Evolutionary conservation across 352 stramenopile genomes (phyloP).

Genomic region (Phytophthora palmivora): DNA sequence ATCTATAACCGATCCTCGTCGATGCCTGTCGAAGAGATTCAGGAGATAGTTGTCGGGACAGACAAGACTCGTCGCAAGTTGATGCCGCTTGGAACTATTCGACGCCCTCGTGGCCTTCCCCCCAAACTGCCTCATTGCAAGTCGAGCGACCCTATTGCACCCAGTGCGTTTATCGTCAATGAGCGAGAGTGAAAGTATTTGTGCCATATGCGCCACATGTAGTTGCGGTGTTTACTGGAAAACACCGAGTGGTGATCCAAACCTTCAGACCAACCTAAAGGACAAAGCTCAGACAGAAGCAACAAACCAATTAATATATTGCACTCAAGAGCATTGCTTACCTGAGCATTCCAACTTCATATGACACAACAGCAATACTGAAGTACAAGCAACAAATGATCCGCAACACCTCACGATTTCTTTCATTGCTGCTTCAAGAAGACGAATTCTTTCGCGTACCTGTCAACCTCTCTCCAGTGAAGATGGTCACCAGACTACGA

Average conservation of each 20-base stretch:
- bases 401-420: conserved; percentile 1
- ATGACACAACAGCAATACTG: neutral
- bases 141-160: conserved; percentile 17
- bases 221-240: conserved; percentile 7
- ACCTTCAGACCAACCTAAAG: conserved; percentile 4
- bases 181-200: conserved; percentile 26
- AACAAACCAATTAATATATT: conserved; percentile 28
- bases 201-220: conserved; percentile 26
- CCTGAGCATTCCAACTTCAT: too few species aligned
- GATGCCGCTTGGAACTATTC: conserved; percentile 18
- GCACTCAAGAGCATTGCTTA: conserved; percentile 12
- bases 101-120: conserved; percentile 20
- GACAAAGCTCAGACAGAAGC: conserved; percentile 17
- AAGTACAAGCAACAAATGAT: neutral
- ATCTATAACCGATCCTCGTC: conserved; percentile 19
- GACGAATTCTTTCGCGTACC: neutral
- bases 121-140: conserved; percentile 22
- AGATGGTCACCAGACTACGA: neutral
- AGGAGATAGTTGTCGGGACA: conserved; percentile 29
- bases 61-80: conserved; percentile 33
- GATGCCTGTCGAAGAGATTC: conserved; percentile 14
- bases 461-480: conserved; percentile 3
- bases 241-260: conserved; percentile 7
- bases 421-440: conserved; percentile 1
- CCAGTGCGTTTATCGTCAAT: conserved; percentile 23